Base-by-base conservation (phyloP, 192 early-diverging fungal genomes). In the Entomortierella lignicola region DNA sequence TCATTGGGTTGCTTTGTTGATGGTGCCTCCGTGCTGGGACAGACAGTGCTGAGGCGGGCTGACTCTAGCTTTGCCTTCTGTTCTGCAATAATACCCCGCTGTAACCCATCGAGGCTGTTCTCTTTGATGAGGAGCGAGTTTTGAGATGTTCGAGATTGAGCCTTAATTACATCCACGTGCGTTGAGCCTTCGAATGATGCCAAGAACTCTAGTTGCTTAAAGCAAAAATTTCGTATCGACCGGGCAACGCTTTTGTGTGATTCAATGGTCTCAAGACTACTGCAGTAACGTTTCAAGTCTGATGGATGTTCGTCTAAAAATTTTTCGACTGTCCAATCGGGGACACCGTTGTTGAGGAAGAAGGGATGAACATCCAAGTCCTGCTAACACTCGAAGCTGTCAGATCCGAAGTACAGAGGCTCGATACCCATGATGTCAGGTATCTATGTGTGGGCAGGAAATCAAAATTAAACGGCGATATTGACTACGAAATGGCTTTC, bases 131-230 rank as follows among this genome's bases (percentile, higher is more conserved):
- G 50, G 27, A 30, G 1, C 34, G 67, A 53, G 58, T 60, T 69
- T 69, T 69, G 67, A 37, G 56, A 53, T 53, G 67, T 69, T 30
- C 50, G 67, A 69, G 58, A 60, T 61, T 47, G 68, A 34, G 59
- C 59, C 51, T 70, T 32, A 58, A 54, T 41, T n/a, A 69, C 18
- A 26, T 42, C 37, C 15, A 70, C 41, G 21, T 61, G 59, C 55
- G 56, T 69, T 61, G 47, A 55, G 25, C 68, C 68, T 51, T 41
- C 52, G 52, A 55, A 31, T 6, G 68, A 70, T 5, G 11, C 68
- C 47, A 61, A 44, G 29, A 61, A 70, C 59, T 60, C 21, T 39
- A 60, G 47, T 44, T 55, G 47, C 29, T 42, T 60, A 34, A 43
- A 55, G 59, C 68, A 70, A 51, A 44, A 70, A 32, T 1, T 54